phyloP scores from a whole-genome alignment of 176 grass and related monocot species.

The Phoenix roebelenii region DNA sequence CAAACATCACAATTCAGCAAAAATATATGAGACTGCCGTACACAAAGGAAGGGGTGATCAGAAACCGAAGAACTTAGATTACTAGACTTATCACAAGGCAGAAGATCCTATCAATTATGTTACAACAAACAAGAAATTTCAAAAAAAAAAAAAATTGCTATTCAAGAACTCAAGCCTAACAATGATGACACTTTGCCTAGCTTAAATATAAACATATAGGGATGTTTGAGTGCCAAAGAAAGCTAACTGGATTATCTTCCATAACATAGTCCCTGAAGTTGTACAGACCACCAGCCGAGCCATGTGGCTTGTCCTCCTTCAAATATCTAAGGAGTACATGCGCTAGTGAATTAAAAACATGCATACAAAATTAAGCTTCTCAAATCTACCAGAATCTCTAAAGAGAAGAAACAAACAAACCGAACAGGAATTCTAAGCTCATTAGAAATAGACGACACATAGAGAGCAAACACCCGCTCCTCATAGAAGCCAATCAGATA shows the following conservation, averaged over 20 bases:
- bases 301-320: constrained; percentile 89
- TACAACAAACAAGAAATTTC: too few relatives aligned
- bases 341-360: neutral
- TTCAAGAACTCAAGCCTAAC: too few relatives aligned
- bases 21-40: constrained; percentile 70
- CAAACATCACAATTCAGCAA: neutral
- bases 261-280: constrained; percentile 89
- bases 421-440: constrained; percentile 93
- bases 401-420: constrained; percentile 21
- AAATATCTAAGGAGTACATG: constrained; percentile 56
- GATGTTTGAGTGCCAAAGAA: neutral
- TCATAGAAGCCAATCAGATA: constrained; percentile 97
- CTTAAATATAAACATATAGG: too few relatives aligned
- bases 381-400: neutral
- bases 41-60: neutral
- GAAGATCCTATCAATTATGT: too few relatives aligned
- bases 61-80: too few relatives aligned
- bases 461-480: constrained; percentile 88
- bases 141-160: too few relatives aligned
- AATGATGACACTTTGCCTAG: too few relatives aligned
- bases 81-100: too few relatives aligned
- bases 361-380: neutral
- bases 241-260: constrained; percentile 73
- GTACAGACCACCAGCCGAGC: constrained; percentile 93
- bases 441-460: constrained; percentile 93